A percentile compares a stretch with the other conserved stretches of the same genome.
phyloP scores from a whole-genome alignment of 148 eudicot genomes.

The Oxyria digyna region DNA sequence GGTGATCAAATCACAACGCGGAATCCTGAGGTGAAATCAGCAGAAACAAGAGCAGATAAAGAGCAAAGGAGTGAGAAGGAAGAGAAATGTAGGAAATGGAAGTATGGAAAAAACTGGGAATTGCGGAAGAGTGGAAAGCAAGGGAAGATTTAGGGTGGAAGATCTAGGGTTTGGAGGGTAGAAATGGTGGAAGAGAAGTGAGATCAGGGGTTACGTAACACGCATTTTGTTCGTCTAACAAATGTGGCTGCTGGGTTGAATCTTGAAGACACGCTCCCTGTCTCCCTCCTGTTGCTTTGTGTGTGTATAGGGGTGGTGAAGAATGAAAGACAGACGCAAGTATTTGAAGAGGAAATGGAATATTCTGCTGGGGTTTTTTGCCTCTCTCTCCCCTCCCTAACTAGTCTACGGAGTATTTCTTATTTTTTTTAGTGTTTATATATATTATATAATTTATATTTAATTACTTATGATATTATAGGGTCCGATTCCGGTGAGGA shows the following conservation, averaged over 20 bases:
- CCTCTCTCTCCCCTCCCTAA: no score
- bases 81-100: not conserved
- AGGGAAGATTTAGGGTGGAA: not conserved
- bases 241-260: not conserved
- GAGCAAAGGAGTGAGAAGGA: not conserved
- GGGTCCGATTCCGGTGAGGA: no score
- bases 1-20: not conserved
- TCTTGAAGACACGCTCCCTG: not conserved
- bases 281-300: not conserved
- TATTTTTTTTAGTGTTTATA: no score
- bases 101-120: not conserved
- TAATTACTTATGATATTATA: no score
- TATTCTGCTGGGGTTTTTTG: no score
- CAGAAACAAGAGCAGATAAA: not conserved
- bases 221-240: not conserved
- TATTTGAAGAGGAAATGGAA: not conserved
- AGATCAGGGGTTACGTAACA: not conserved
- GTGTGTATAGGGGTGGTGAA: not conserved
- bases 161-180: constrained; percentile 7
- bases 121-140: not conserved
- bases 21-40: not conserved
- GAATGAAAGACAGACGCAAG: not conserved
- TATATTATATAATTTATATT: no score
- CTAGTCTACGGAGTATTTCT: no score
- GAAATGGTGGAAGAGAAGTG: not conserved